Base-by-base conservation (phyloP, 1,139 yeast species). In the Saccharomycopsis hybrid region DNA sequence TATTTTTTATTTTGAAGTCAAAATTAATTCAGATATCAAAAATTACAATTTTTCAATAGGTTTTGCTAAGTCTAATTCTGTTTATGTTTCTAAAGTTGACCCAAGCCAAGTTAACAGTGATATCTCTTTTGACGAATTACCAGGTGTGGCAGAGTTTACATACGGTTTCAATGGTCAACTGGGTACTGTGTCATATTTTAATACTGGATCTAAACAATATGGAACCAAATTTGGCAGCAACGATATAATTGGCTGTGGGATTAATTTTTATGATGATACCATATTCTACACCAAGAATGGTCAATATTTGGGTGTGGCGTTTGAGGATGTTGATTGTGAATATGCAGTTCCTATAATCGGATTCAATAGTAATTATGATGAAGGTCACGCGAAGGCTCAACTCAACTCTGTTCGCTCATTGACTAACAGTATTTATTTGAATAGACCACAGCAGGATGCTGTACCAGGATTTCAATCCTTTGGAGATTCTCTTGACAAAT, bases 231-330 rank as follows among this genome's bases (percentile, higher is more conserved):
- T 72, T 61, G 77, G 80, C 0, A 62, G 66, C 28, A 74, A 73
- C 27, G 97, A 89, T 63, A 71, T 77, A 1, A 73, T 90, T 56
- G 97, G 97, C 0, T 84, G 94, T 64, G 96, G 97, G 2, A 73
- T 88, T 30, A 85, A 89, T 66, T 85, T 78, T 59, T 70, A 76
- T 30, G 77, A 77, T 42, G 75, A 77, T 43, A 69, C 80, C 0
- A 72, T 88, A 2, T 90, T 89, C 59, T 79, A 80, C 56, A 89
- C 97, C 0, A 82, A 86, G 63, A 89, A 90, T 65, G 97, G 97
- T 2, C 74, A 85, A 4, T 66, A 65, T 44, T 60, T 80, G 44
- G 83, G 82, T 0, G 66, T 69, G 38, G 82, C 82, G 1, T 78
- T 78, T 56, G 61, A 64, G 7, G 71, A 75, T 52, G 62, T 74